phyloP scores from a whole-genome alignment of 2,329 filamentous ascomycete species.

The Nemania serpens region DNA sequence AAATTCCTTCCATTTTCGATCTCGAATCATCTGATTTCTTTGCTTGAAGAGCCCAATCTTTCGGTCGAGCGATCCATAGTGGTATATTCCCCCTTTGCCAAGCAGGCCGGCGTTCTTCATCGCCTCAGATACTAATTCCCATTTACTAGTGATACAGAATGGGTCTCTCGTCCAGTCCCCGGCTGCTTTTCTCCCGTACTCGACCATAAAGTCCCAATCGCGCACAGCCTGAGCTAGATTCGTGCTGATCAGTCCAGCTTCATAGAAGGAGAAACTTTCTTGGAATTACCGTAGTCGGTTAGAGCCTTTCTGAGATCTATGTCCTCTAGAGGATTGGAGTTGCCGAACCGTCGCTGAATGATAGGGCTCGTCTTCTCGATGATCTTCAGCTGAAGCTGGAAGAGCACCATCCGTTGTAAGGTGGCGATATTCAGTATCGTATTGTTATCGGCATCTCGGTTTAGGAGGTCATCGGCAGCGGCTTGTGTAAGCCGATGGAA shows the following conservation, averaged over 20 bases:
- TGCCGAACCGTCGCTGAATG: background rate
- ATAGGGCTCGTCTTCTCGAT: background rate
- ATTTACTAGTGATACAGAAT: slow-evolving; percentile 7
- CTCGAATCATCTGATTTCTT: background rate
- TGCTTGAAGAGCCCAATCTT: background rate
- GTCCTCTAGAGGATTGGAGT: background rate
- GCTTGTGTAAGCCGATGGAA: background rate
- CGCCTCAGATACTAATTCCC: background rate
- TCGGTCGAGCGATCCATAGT: background rate
- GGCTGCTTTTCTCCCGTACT: background rate
- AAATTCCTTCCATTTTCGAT: no score
- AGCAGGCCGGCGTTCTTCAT: background rate
- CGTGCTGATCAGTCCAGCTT: background rate
- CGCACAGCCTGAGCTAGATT: background rate
- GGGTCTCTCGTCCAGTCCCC: background rate
- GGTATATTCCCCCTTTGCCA: background rate
- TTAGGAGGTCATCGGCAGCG: background rate
- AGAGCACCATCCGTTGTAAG: background rate
- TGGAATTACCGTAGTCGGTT: background rate
- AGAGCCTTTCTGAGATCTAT: background rate
- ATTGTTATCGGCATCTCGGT: background rate
- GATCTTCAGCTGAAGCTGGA: background rate
- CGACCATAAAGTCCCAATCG: slow-evolving; percentile 4
- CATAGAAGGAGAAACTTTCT: background rate
- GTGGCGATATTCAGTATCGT: background rate